Conservation (phyloP, 306 rosid genomes). For the Alnus glutinosa region DNA sequence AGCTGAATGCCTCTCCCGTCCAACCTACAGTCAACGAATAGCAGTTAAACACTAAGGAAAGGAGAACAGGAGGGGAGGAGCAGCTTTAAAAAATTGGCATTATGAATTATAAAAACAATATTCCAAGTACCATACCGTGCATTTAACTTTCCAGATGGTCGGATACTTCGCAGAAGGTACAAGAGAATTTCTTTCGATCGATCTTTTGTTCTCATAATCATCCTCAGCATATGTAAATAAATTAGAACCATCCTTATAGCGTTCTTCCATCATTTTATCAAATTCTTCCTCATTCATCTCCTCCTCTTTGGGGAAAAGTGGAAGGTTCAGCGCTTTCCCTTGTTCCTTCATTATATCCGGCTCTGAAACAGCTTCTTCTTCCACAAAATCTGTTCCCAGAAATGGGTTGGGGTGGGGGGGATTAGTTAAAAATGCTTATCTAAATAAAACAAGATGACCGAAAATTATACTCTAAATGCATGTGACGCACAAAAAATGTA, state of each 20-base stretch:
- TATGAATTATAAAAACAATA: slow-evolving; percentile 12
- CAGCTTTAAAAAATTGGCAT: not conserved
- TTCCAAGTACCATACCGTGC: slow-evolving; percentile 57
- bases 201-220: slow-evolving; percentile 63
- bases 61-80: not conserved
- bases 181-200: slow-evolving; percentile 38
- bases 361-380: slow-evolving; percentile 45
- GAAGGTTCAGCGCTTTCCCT: slow-evolving; percentile 44
- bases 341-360: slow-evolving; percentile 37
- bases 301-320: slow-evolving; percentile 77
- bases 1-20: slow-evolving; percentile 81
- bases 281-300: slow-evolving; percentile 74
- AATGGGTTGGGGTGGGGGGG: not conserved
- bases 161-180: slow-evolving; percentile 44
- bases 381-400: slow-evolving; percentile 49
- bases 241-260: slow-evolving; percentile 43
- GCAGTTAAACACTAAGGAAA: slow-evolving; percentile 15
- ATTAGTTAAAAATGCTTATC: not conserved
- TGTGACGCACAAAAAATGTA: not conserved
- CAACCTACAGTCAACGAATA: slow-evolving; percentile 58
- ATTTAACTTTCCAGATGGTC: slow-evolving; percentile 89
- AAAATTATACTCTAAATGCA: not conserved
- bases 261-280: slow-evolving; percentile 76
- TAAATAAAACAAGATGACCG: not conserved
- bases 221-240: slow-evolving; percentile 52